phyloP scores from a whole-genome alignment of 305 asterid genomes.

The Stenogyne calaminthoides region DNA sequence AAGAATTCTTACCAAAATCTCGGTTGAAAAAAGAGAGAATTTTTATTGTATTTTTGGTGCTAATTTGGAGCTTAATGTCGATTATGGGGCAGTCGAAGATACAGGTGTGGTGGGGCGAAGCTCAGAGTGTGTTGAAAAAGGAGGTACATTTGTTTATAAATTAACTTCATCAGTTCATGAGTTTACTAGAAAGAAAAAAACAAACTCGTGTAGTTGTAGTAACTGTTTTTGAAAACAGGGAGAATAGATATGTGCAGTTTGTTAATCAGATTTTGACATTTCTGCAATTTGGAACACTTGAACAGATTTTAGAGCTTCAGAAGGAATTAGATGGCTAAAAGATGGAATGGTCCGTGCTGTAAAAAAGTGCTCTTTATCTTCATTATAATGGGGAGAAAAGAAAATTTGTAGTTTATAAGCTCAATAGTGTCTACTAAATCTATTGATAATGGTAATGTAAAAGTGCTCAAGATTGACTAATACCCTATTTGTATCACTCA shows the following conservation, averaged over 20 bases:
- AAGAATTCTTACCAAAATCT: slow-evolving; percentile 16
- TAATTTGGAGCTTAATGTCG: slow-evolving; percentile 2
- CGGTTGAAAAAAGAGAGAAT: background rate
- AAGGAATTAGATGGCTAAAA: slow-evolving; percentile 62
- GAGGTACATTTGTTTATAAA: slow-evolving; percentile 44
- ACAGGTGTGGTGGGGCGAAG: slow-evolving; percentile 46
- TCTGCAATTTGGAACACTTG: background rate
- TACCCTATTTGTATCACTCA: too few species aligned
- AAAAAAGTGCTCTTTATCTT: background rate
- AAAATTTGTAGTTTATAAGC: background rate
- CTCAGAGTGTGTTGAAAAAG: slow-evolving; percentile 48
- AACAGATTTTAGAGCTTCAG: slow-evolving; percentile 61
- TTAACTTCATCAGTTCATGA: too few species aligned
- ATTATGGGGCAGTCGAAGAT: slow-evolving; percentile 50
- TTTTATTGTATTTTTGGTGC: slow-evolving; percentile 1
- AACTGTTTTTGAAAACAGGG: too few species aligned
- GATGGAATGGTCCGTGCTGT: slow-evolving; percentile 45
- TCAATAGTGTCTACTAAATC: background rate
- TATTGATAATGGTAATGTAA: background rate
- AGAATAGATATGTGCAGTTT: too few species aligned
- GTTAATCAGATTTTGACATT: too few species aligned
- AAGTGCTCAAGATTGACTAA: background rate
- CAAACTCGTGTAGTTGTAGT: too few species aligned
- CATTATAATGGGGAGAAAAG: background rate
- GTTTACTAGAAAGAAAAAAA: background rate